Evolutionary conservation across 2,329 filamentous ascomycete species (phyloP), one percentile per base, ranked within the genome.

Genomic region (Arthrobotrys entomopaga): DNA sequence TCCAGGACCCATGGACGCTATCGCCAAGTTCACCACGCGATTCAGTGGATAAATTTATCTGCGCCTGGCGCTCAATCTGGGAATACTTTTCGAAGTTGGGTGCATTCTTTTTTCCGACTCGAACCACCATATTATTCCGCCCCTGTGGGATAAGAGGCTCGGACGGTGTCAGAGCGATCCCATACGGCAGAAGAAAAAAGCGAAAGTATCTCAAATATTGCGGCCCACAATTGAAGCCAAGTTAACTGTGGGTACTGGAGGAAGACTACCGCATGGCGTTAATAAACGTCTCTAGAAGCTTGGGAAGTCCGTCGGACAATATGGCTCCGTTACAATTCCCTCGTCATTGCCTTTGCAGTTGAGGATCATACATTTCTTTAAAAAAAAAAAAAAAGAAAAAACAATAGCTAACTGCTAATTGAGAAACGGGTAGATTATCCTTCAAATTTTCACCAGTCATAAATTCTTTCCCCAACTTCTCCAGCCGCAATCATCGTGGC

Each of bases 21-120:
- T 34, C 42, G 34, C 19, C 26, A n/a, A 29, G 22, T 34, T 52
- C 19, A 66, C 56, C 54, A 65, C 69, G 56, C 69, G 63, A 73
- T 63, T 40, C 26, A 40, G 22, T 61, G 69, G 61, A 57, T 73
- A 73, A 73, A 66, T 61, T 43, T 56, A 52, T 19, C 20, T 16
- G 43, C 56, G 57, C 57, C 69, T 38, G 24, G 63, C 58, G 38
- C 43, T 20, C 49, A 48, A 52, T 54, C 58, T 29, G 52, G 40
- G 57, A 11, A 49, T 46, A 20, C 42, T 20, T 60, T 63, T 60
- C 53, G 57, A 64, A 58, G 57, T 24, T 70, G 65, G 52, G 58
- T 52, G 43, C 50, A 57, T 64, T 61, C 58, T 49, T 58, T 58
- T 29, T 49, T 57, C 58, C 58, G 58, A 63, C 48, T 34, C 38